phyloP scores from a whole-genome alignment of 441 rosid genomes.

The Erodium texanum region DNA sequence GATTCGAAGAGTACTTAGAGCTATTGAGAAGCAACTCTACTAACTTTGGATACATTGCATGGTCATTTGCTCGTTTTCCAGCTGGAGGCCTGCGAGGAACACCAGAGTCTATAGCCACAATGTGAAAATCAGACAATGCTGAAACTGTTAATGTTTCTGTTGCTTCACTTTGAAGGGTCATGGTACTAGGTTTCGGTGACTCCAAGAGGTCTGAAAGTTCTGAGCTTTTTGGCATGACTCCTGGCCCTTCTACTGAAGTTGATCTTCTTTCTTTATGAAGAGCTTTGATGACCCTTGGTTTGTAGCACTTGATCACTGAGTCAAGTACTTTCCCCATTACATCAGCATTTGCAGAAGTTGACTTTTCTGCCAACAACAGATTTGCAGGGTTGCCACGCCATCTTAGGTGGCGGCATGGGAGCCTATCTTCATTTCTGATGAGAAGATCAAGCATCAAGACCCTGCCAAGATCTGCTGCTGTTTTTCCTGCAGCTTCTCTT shows the following conservation, averaged over 20 bases:
- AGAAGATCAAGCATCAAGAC: constrained; percentile 87
- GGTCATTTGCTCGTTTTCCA: constrained; percentile 92
- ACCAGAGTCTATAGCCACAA: constrained; percentile 89
- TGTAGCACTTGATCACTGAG: constrained; percentile 60
- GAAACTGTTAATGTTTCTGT: constrained; percentile 35
- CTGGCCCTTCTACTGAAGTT: constrained; percentile 45
- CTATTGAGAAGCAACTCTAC: constrained; percentile 87
- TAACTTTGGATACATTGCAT: constrained; percentile 77
- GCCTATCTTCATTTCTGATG: constrained; percentile 93
- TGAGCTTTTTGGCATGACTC: constrained; percentile 44
- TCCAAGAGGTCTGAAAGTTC: constrained; percentile 62
- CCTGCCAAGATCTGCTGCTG: constrained; percentile 85
- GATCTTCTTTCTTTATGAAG: constrained; percentile 85
- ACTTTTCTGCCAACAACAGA: constrained; percentile 70
- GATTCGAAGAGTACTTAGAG: constrained; percentile 52
- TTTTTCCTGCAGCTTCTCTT: constrained; percentile 57
- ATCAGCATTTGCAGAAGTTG: constrained; percentile 37
- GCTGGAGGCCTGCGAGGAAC: constrained; percentile 99
- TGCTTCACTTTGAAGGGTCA: constrained; percentile 38
- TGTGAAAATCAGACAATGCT: constrained; percentile 39
- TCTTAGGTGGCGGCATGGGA: constrained; percentile 84
- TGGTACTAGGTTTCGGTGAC: constrained; percentile 50
- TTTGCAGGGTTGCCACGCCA: constrained; percentile 99
- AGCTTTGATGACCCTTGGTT: constrained; percentile 70
- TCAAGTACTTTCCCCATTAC: constrained; percentile 63